phyloP scores from a whole-genome alignment of 495 filamentous ascomycete species.

The Neurospora sp. region DNA sequence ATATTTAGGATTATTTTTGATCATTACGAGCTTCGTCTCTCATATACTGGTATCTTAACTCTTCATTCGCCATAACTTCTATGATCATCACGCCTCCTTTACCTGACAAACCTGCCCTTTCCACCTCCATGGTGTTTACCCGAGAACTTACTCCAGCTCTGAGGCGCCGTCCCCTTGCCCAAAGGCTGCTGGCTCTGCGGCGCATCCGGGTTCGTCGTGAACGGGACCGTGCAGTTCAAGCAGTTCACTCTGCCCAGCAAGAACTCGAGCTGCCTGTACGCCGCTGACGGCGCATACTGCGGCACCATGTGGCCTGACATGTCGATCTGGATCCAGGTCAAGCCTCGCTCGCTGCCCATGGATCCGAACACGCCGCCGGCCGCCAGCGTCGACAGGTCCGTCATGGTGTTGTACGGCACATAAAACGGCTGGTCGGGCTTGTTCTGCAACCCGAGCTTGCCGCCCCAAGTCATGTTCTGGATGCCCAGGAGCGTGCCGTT shows the following conservation, averaged over 20 bases:
- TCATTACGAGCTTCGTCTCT: background rate
- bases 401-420: slow-evolving; percentile 50
- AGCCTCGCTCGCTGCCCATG: slow-evolving; percentile 53
- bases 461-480: slow-evolving; percentile 82
- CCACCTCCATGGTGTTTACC: background rate
- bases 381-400: slow-evolving; percentile 24
- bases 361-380: slow-evolving; percentile 52
- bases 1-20: background rate
- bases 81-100: background rate
- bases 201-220: slow-evolving; percentile 15
- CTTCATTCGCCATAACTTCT: background rate
- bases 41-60: background rate
- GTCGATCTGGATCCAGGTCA: slow-evolving; percentile 54
- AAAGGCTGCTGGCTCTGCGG: slow-evolving; percentile 14
- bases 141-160: slow-evolving; percentile 15
- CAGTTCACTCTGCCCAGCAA: slow-evolving; percentile 49
- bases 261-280: slow-evolving; percentile 60
- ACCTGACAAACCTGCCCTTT: background rate
- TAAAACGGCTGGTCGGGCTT: slow-evolving; percentile 50
- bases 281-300: slow-evolving; percentile 50
- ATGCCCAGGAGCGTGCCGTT: slow-evolving; percentile 64
- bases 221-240: slow-evolving; percentile 21
- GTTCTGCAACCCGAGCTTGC: slow-evolving; percentile 54
- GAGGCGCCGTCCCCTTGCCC: slow-evolving; percentile 21
- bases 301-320: slow-evolving; percentile 58